phyloP scores from a whole-genome alignment of 345 rosid genomes.

The Hirschfeldia incana region DNA sequence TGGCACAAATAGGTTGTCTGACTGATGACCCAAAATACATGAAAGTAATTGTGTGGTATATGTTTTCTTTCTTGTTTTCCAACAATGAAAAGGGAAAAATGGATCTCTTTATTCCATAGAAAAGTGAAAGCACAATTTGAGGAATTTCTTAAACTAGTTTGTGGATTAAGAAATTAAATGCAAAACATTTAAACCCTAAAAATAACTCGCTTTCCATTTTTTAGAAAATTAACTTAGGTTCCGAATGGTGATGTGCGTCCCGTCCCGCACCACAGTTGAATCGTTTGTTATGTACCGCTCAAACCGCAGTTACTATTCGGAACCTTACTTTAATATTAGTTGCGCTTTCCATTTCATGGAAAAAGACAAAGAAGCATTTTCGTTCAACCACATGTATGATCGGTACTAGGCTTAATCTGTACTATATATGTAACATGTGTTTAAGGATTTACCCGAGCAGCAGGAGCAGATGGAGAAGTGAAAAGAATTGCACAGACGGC shows the following conservation, averaged over 20 bases:
- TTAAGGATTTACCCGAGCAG: constrained; percentile 51
- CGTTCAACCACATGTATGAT: background rate
- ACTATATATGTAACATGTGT: background rate
- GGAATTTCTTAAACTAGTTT: background rate
- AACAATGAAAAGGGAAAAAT: background rate
- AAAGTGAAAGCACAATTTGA: constrained; percentile 8
- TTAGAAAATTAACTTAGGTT: background rate
- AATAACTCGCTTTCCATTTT: no score
- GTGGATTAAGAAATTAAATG: background rate
- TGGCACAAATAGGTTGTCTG: constrained; percentile 4
- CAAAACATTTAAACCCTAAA: constrained; percentile 13
- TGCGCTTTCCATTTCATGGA: background rate
- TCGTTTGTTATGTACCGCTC: no score
- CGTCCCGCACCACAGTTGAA: no score
- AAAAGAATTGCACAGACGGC: constrained; percentile 90
- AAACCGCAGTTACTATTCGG: no score
- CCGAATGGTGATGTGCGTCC: no score
- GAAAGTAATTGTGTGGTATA: background rate
- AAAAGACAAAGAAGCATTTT: background rate
- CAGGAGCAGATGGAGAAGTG: constrained; percentile 76
- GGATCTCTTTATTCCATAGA: constrained; percentile 11
- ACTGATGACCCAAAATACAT: background rate
- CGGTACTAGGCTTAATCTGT: no score
- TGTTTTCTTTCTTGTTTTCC: background rate
- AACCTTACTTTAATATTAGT: background rate